Evolutionary conservation across 1,284 basidiomycete species (phyloP), one percentile per base, ranked within the genome.

Genomic region (Cryptococcus sp.): DNA sequence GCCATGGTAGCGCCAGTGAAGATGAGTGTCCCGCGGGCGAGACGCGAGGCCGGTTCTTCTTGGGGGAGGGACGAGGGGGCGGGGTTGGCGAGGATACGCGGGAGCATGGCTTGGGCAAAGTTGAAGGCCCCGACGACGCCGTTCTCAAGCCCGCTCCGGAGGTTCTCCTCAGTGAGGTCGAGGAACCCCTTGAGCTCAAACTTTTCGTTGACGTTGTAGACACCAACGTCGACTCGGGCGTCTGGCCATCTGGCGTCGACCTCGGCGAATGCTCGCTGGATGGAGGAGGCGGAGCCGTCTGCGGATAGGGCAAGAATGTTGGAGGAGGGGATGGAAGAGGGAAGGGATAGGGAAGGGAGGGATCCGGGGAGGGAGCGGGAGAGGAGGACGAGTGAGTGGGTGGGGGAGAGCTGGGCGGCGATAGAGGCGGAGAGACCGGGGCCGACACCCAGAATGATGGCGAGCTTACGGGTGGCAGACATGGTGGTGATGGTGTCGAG

Each of bases 1-100:
- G 68, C 60, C 68, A 70, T 70, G 4, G 76, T 78, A 3, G 74
- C 72, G 2, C 75, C 74, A 2, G 73, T 75, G 62, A 76, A 75
- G 18, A 78, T 54, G 21, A 78, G 62, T 0, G 70, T 69, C 20
- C 70, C 70, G n/a, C 60, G 47, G n/a, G 48, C 61, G 4, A 24
- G 36, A 4, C 57, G 47, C 11, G 45, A 43, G 7, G 50, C 53
- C 4, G 45, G 8, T 37, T 54, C 50, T 21, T 47, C 38, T n/a
- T 57, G 47, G 18, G 37, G 20, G 15, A 43, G 20, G 15, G 39
- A 18, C 21, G 16, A 21, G 4, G 50, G 48, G 47, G 53, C 45
- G 18, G 45, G 18, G 5, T 64, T 58, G 18, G 45, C 45, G 24
- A 73, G 65, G 52, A 75, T 53, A 20, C 50, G 53, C n/a, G 70